A percentile compares a stretch with the other conserved stretches of the same genome.
Conservation (phyloP, 2,329 filamentous ascomycete genomes). For the Huntiella savannae region DNA sequence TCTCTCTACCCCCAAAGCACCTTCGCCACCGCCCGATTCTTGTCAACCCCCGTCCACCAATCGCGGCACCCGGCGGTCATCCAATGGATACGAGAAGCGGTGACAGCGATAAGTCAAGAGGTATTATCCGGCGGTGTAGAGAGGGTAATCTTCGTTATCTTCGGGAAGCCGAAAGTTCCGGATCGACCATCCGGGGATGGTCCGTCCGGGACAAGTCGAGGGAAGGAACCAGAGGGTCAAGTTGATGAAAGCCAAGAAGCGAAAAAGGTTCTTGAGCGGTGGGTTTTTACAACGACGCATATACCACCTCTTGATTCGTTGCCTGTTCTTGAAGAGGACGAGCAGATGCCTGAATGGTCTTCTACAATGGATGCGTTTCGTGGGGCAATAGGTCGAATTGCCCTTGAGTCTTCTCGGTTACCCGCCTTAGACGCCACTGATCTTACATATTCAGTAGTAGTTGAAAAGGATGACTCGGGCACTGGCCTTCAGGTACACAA, state of each 20-base stretch:
- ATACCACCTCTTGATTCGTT: slow-evolving; percentile 4
- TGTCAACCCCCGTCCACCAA: slow-evolving; percentile 70
- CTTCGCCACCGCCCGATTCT: slow-evolving; percentile 62
- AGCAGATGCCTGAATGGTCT: slow-evolving; percentile 11
- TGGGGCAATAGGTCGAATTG: neutral
- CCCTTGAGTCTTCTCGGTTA: neutral
- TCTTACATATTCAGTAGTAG: no score
- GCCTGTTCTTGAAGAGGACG: slow-evolving; percentile 14
- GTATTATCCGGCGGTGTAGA: slow-evolving; percentile 37
- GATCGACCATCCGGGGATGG: slow-evolving; percentile 9
- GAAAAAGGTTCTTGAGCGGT: slow-evolving; percentile 3
- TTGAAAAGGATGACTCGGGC: no score
- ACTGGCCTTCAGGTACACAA: no score
- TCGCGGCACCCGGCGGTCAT: slow-evolving; percentile 73
- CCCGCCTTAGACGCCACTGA: slow-evolving; percentile 12
- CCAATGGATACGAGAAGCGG: slow-evolving; percentile 66
- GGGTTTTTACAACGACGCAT: slow-evolving; percentile 8
- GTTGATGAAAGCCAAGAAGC: neutral
- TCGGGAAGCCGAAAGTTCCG: slow-evolving; percentile 14
- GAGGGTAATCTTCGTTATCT: slow-evolving; percentile 30
- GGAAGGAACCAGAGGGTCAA: no score
- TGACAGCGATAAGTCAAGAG: slow-evolving; percentile 51
- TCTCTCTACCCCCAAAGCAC: slow-evolving; percentile 57
- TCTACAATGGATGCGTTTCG: slow-evolving; percentile 11
- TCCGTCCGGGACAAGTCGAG: no score